These are phyloP conservation scores for Globisporangium carolinianum DNA, from an alignment of 352 stramenopile genomes.

Conservation along the genomic window DNA sequence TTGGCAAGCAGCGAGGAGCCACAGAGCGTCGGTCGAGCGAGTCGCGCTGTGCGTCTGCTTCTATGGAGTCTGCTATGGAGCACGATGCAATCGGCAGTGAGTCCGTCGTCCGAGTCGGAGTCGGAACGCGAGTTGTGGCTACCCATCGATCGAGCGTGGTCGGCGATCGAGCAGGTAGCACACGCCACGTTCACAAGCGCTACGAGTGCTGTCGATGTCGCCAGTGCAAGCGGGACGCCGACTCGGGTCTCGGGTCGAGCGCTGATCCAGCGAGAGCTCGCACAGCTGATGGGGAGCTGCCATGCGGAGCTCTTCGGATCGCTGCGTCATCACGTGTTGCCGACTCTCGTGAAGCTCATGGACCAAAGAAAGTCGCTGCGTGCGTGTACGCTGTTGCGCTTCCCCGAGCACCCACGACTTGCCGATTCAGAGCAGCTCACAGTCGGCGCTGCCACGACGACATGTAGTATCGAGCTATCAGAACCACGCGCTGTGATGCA, in stretches of 20 bases:
- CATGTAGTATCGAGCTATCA: neutral
- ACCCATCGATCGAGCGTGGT: slow-evolving; percentile 6
- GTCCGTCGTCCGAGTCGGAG: no score
- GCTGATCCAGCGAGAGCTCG: slow-evolving; percentile 9
- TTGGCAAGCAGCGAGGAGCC: neutral
- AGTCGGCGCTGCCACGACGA: neutral
- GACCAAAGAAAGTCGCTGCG: neutral
- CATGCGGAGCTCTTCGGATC: neutral
- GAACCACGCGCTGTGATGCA: slow-evolving; percentile 17
- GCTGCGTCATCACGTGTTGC: slow-evolving; percentile 3
- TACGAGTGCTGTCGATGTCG: neutral
- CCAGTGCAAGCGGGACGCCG: neutral
- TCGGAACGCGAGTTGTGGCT: neutral
- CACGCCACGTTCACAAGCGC: neutral
- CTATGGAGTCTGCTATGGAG: slow-evolving; percentile 32
- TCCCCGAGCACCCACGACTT: neutral
- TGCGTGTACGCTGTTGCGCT: neutral
- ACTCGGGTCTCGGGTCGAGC: neutral
- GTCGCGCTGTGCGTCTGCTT: slow-evolving; percentile 12
- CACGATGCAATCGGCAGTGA: slow-evolving; percentile 2
- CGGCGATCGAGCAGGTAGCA: slow-evolving; percentile 11
- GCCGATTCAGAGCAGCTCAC: neutral
- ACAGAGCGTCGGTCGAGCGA: neutral
- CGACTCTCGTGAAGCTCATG: slow-evolving; percentile 1
- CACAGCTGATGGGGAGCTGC: slow-evolving; percentile 5